Percentiles rank a stretch among this genome's conserved stretches.
Conservation (phyloP, 257 asterid species). For the Solanum clarkiae region DNA sequence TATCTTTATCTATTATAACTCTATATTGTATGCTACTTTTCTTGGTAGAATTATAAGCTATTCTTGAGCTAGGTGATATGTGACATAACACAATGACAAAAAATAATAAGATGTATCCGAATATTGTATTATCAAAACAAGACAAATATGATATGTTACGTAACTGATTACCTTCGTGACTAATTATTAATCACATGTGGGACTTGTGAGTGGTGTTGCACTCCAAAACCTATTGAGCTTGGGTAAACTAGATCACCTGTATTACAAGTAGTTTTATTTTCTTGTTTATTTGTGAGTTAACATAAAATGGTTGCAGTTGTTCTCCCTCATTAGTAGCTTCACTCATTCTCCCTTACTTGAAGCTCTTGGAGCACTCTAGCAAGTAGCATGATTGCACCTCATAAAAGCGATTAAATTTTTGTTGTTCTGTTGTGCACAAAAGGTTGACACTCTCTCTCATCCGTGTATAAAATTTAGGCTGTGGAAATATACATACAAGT, state of each 20-base stretch:
- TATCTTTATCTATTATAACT: not conserved
- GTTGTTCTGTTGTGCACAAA: not conserved
- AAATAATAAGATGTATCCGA: not conserved
- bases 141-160: not conserved
- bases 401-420: not conserved
- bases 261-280: not conserved
- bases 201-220: not conserved
- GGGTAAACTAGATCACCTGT: not conserved
- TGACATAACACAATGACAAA: not conserved
- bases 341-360: not conserved
- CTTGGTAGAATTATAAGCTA: not conserved
- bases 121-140: not conserved
- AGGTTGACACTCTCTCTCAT: not conserved
- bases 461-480: not conserved
- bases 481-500: not conserved
- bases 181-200: not conserved
- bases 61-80: not conserved
- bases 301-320: not conserved
- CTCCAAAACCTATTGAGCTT: not conserved
- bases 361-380: not conserved
- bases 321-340: not conserved
- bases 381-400: not conserved
- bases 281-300: not conserved
- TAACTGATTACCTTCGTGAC: not conserved
- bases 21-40: not conserved